These are phyloP conservation scores for Penicillium bialowiezense DNA, from an alignment of 495 filamentous ascomycete genomes.

Conservation along the genomic window DNA sequence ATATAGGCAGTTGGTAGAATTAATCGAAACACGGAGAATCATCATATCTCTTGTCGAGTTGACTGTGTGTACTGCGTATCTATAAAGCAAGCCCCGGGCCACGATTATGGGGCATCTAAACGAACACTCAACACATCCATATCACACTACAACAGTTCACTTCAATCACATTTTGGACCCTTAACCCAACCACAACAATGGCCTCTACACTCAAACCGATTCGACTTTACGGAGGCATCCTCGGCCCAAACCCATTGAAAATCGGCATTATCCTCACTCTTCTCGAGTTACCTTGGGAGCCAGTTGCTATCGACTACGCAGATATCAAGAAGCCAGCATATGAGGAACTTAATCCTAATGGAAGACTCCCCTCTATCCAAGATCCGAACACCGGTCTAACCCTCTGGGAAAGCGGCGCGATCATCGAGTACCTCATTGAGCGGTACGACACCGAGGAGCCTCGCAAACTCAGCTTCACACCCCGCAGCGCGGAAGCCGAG, in stretches of 20 bases:
- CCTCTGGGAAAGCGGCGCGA: slow-evolving; percentile 66
- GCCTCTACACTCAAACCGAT: slow-evolving; percentile 2
- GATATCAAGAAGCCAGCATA: slow-evolving; percentile 55
- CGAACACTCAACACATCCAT: too few relatives aligned
- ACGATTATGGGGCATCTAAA: too few relatives aligned
- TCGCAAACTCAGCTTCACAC: slow-evolving; percentile 47
- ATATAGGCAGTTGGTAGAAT: too few relatives aligned
- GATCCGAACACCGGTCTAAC: slow-evolving; percentile 60
- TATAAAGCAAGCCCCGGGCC: too few relatives aligned
- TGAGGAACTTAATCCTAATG: slow-evolving; percentile 60
- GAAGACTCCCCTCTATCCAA: slow-evolving; percentile 52
- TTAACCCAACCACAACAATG: background rate
- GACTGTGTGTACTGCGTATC: too few relatives aligned
- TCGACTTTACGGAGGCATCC: slow-evolving; percentile 1
- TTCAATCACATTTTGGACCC: too few relatives aligned
- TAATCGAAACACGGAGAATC: too few relatives aligned
- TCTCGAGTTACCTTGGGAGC: slow-evolving; percentile 52
- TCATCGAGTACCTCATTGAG: slow-evolving; percentile 61
- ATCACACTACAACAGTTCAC: background rate
- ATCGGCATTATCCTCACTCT: slow-evolving; percentile 57
- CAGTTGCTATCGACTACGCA: slow-evolving; percentile 32
- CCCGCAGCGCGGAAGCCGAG: slow-evolving; percentile 38
- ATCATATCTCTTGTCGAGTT: too few relatives aligned
- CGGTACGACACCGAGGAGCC: slow-evolving; percentile 54
- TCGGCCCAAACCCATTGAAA: slow-evolving; percentile 57